Evolutionary conservation across 139 green algal genomes (phyloP).

Genomic region (Picocystis salinarum): DNA sequence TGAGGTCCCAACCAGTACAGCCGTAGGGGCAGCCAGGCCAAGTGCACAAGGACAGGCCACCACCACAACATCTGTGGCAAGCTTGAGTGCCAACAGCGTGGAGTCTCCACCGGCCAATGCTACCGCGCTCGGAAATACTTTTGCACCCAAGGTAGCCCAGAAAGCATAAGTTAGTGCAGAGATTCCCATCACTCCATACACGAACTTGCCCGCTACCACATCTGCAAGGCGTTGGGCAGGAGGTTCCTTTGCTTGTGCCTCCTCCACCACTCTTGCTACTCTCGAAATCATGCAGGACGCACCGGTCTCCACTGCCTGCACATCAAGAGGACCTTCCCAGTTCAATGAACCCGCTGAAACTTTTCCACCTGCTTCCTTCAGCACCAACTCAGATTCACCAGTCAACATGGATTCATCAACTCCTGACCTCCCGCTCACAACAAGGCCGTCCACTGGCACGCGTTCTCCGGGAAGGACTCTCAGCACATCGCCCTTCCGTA

Average conservation of each 20-base stretch:
- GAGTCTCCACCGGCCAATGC: slow-evolving; percentile 13
- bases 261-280: slow-evolving; percentile 34
- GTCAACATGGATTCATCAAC: slow-evolving; percentile 83
- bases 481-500: slow-evolving; percentile 39
- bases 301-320: slow-evolving; percentile 47
- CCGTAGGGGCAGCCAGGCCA: slow-evolving; percentile 87
- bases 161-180: slow-evolving; percentile 64
- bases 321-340: slow-evolving; percentile 51
- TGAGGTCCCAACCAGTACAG: slow-evolving; percentile 67
- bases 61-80: slow-evolving; percentile 84
- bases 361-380: slow-evolving; percentile 21
- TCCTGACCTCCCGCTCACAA: slow-evolving; percentile 34
- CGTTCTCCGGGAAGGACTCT: slow-evolving; percentile 70
- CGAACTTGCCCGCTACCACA: slow-evolving; percentile 68
- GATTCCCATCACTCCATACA: slow-evolving; percentile 70
- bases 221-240: slow-evolving; percentile 82
- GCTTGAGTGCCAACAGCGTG: slow-evolving; percentile 47
- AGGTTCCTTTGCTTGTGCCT: slow-evolving; percentile 46
- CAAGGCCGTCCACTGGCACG: slow-evolving; percentile 70
- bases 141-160: slow-evolving; percentile 32
- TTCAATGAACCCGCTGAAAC: slow-evolving; percentile 64
- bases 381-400: slow-evolving; percentile 36
- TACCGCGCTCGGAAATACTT: slow-evolving; percentile 6
- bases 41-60: slow-evolving; percentile 91
- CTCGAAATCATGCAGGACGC: slow-evolving; percentile 42